A percentile compares a stretch with the other conserved stretches of the same genome.
Conservation (phyloP, 495 filamentous ascomycete species). For the Elaphomyces granulatus region DNA sequence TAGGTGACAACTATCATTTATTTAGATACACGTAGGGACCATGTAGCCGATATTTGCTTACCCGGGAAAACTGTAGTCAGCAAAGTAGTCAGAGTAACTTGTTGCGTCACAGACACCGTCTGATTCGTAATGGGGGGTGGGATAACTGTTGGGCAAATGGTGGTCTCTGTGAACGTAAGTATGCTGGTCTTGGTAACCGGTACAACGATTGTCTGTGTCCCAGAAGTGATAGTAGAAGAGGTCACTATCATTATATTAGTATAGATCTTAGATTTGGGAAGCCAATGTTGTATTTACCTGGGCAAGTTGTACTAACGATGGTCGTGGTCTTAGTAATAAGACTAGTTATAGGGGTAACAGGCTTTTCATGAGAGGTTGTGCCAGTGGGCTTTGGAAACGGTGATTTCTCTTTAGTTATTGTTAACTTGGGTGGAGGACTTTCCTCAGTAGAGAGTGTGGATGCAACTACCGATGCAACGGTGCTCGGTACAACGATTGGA, state of each 20-base stretch:
- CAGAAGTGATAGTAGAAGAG: not conserved
- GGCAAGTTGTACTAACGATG: not conserved
- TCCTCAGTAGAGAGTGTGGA: too few species aligned
- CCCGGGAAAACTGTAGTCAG: not conserved
- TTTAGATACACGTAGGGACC: too few species aligned
- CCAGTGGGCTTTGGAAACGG: not conserved
- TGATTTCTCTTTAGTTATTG: not conserved
- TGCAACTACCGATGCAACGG: too few species aligned
- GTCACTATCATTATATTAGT: not conserved
- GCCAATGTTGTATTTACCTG: not conserved
- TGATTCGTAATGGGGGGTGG: not conserved
- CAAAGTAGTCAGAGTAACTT: not conserved
- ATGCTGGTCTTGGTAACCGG: not conserved
- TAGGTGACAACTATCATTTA: too few species aligned
- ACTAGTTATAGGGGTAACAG: not conserved
- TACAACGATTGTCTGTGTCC: not conserved
- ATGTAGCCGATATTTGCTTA: too few species aligned
- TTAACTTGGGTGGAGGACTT: too few species aligned
- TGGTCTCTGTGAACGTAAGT: not conserved
- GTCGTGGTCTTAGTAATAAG: not conserved
- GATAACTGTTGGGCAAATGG: not conserved
- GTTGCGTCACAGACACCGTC: not conserved
- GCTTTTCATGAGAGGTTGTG: not conserved
- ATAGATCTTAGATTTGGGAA: not conserved
- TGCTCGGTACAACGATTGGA: not conserved